Evolutionary conservation across 2,329 filamentous ascomycete species (phyloP).

Genomic region (Botrytis fabae): DNA sequence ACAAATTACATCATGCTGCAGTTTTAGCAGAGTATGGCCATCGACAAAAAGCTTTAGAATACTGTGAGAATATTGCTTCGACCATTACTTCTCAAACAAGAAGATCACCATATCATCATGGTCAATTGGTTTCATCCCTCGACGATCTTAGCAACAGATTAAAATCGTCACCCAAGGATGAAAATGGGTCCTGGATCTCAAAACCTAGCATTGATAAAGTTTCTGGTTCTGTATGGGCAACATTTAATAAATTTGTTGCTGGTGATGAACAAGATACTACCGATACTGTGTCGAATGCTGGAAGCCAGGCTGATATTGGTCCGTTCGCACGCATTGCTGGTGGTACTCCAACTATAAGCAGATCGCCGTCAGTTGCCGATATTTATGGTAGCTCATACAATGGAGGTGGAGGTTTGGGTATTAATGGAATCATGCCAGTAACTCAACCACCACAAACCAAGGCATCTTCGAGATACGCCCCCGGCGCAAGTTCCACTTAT

Average conservation of each 20-base stretch:
- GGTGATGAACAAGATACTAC: conserved; percentile 78
- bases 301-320: conserved; percentile 61
- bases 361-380: conserved; percentile 74
- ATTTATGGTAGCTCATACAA: conserved; percentile 50
- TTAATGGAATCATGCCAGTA: conserved; percentile 33
- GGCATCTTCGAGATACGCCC: conserved; percentile 39
- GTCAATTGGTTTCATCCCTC: conserved; percentile 69
- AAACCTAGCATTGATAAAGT: conserved; percentile 97
- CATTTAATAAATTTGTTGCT: conserved; percentile 94
- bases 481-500: conserved; percentile 36
- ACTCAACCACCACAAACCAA: conserved; percentile 29
- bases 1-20: conserved; percentile 88
- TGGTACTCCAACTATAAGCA: conserved; percentile 73
- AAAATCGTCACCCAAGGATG: conserved; percentile 81
- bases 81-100: conserved; percentile 80
- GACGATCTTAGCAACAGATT: conserved; percentile 83
- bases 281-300: conserved; percentile 57
- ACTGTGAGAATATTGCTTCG: conserved; percentile 80
- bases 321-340: conserved; percentile 81
- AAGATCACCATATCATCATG: conserved; percentile 83
- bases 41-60: conserved; percentile 80
- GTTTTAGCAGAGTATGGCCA: conserved; percentile 81
- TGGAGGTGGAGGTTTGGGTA: conserved; percentile 38
- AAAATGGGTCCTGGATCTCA: conserved; percentile 83
- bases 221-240: conserved; percentile 83